Evolutionary conservation across 2,329 filamentous ascomycete genomes (phyloP).

Genomic region (Tolypocladium pustulatum): DNA sequence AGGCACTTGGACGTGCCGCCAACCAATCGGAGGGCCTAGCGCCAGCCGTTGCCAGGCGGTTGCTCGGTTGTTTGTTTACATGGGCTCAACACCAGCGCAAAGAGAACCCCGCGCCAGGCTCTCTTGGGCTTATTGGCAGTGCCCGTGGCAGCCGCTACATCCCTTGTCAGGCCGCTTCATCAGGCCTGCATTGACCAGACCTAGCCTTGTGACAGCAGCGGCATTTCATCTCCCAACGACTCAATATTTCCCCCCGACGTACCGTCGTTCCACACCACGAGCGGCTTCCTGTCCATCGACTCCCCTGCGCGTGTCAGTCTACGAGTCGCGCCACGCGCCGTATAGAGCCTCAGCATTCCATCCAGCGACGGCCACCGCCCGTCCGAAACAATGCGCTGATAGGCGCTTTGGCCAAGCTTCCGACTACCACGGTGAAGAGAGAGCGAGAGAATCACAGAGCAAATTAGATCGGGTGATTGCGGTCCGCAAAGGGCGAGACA

Average conservation of each 20-base stretch:
- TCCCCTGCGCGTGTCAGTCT: neutral
- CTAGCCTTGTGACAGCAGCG: slow-evolving; percentile 1
- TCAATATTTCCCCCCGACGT: neutral
- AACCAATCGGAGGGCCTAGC: slow-evolving; percentile 11
- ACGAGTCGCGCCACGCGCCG: slow-evolving; percentile 7
- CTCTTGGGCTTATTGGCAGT: neutral
- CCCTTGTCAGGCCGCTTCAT: neutral
- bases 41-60: slow-evolving; percentile 20
- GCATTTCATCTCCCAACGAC: neutral
- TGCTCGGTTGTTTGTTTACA: slow-evolving; percentile 24
- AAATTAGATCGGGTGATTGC: slow-evolving; percentile 2
- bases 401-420: slow-evolving; percentile 9
- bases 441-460: neutral
- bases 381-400: slow-evolving; percentile 22
- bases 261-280: neutral
- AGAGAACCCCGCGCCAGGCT: neutral
- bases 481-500: slow-evolving; percentile 10
- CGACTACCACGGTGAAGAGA: neutral
- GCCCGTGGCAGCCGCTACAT: neutral
- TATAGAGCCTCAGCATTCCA: slow-evolving; percentile 6
- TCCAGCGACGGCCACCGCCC: slow-evolving; percentile 7
- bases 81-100: neutral
- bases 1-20: neutral
- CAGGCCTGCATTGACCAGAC: neutral
- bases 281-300: neutral